Conservation (phyloP, 2,329 filamentous ascomycete species). For the Myriosclerotinia curreyana region DNA sequence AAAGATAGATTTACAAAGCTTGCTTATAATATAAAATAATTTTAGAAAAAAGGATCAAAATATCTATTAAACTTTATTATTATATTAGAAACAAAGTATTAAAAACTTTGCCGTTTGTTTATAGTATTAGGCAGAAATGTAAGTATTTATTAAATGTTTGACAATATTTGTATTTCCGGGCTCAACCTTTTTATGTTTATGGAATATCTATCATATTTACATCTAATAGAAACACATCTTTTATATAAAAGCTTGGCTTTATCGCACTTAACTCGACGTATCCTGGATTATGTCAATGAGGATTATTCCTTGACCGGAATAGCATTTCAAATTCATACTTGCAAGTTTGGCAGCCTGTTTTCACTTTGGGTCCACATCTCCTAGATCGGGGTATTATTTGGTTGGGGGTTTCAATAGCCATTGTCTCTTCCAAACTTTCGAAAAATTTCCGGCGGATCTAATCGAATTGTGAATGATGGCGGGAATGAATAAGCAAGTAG, state of each 20-base stretch:
- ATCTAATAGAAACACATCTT: conserved; percentile 23
- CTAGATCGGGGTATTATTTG: conserved; percentile 4
- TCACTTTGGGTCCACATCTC: conserved; percentile 18
- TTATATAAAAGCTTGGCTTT: conserved; percentile 22
- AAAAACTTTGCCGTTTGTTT: conserved; percentile 34
- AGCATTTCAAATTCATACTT: conserved; percentile 13
- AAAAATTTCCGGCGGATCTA: background rate
- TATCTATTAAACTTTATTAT: conserved; percentile 34
- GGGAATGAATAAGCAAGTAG: background rate
- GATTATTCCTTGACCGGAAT: background rate
- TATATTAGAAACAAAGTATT: conserved; percentile 34
- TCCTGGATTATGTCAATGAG: conserved; percentile 18
- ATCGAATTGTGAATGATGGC: background rate
- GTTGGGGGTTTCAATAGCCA: background rate
- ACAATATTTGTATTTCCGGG: conserved; percentile 5
- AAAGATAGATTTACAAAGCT: conserved; percentile 32
- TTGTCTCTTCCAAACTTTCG: background rate
- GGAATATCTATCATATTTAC: conserved; percentile 24
- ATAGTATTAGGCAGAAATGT: conserved; percentile 30
- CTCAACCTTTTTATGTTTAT: conserved; percentile 7
- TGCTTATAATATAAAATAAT: conserved; percentile 34
- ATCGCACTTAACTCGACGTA: conserved; percentile 27
- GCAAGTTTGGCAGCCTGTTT: conserved; percentile 22
- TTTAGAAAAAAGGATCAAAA: conserved; percentile 34
- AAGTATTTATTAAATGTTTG: conserved; percentile 27